Base-by-base conservation (phyloP, 2,329 filamentous ascomycete genomes). In the Diplocarpon mali region DNA sequence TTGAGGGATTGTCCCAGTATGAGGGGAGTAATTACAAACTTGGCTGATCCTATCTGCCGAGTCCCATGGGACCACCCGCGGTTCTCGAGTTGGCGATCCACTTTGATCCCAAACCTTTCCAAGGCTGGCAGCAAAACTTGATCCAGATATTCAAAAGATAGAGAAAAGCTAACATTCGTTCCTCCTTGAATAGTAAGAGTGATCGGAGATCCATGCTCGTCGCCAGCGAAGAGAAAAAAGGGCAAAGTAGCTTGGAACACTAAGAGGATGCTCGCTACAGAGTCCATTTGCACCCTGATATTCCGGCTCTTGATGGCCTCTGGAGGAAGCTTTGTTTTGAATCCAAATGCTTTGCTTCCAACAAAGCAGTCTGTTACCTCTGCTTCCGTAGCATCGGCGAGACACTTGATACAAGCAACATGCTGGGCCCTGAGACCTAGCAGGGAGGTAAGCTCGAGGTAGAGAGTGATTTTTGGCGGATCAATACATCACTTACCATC, bases 221-320 rank as follows among this genome's bases (percentile, higher is more conserved):
- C 66, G n/a, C 67, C 64, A 0, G 73, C 69, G 45, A 76, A 78
- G 5, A 81, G 56, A 1, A 80, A 62, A 48, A 73, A 78, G 0
- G 76, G 77, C 5, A 81, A 62, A 8, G 80, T 62, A 2, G 76
- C 75, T 58, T 81, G 77, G 47, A 81, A 67, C 44, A 80, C 69
- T 11, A 80, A 67, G 17, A 76, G 57, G 1, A 71, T 65, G 53
- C 75, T 79, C 0, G 75, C 72, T 1, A 72, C 72, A 0, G 71
- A 72, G 2, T 67, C 66, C 3, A 73, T 68, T 4, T 60, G 63
- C 53, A 80, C 72, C 20, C 62, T 64, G 52, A 78, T 67, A 35
- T 65, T 65, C 12, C 71, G 65, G 35, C 65, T 57, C 2, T 57
- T 35, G 0, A 41, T 46, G 10, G 50, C 32, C 8, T 34, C 32